Conservation (phyloP, 2,329 filamentous ascomycete species). For the Leptographium flavum region DNA sequence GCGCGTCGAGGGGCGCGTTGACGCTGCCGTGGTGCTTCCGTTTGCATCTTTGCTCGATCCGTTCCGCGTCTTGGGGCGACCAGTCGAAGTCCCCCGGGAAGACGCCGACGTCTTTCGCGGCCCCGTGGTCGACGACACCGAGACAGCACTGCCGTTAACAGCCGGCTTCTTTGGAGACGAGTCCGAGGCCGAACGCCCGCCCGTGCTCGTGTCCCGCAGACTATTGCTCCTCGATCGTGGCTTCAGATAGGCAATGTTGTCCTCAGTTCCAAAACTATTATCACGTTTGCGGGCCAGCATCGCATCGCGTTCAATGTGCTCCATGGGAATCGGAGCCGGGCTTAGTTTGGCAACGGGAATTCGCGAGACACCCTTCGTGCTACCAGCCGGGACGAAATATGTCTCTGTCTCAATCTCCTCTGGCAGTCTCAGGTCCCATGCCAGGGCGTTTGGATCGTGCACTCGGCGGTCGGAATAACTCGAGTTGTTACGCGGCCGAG, state of each 20-base stretch:
- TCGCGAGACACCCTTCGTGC: conserved; percentile 53
- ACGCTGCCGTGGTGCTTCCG: conserved; percentile 9
- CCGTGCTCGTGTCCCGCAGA: conserved; percentile 1
- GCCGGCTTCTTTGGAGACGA: conserved; percentile 38
- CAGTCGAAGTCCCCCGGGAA: conserved; percentile 19
- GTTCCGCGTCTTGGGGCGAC: conserved; percentile 49
- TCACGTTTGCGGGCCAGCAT: conserved; percentile 48
- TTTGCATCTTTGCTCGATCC: conserved; percentile 30
- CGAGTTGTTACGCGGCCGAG: conserved; percentile 30
- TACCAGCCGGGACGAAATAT: conserved; percentile 37
- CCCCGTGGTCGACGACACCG: background rate
- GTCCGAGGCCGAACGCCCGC: conserved; percentile 29
- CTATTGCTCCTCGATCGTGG: conserved; percentile 58
- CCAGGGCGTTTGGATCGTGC: conserved; percentile 26
- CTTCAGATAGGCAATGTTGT: conserved; percentile 44
- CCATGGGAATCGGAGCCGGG: conserved; percentile 57
- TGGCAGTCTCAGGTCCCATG: conserved; percentile 61
- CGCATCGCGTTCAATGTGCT: conserved; percentile 60
- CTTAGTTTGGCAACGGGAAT: conserved; percentile 79
- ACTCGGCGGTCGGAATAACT: conserved; percentile 20
- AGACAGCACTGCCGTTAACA: conserved; percentile 13
- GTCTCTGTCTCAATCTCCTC: conserved; percentile 60
- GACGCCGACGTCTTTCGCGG: conserved; percentile 29
- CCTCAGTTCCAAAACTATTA: conserved; percentile 36
- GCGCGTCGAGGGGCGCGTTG: conserved; percentile 47